Evolutionary conservation across 345 rosid species (phyloP).

Genomic region (Linum tenue): DNA sequence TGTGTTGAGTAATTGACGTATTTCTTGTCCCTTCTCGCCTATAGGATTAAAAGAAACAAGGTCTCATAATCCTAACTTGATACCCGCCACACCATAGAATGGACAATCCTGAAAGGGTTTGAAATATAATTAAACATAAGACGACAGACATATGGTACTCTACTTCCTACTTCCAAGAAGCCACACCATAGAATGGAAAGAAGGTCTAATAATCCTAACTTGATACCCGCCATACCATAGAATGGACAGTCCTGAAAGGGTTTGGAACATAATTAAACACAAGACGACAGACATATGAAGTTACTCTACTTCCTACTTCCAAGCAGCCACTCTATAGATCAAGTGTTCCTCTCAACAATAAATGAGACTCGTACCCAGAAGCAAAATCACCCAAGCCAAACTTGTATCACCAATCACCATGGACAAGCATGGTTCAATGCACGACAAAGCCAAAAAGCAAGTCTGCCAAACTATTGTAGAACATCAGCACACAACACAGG

Average conservation of each 20-base stretch:
- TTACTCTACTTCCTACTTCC: too few relatives aligned
- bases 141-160: background rate
- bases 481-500: background rate
- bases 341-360: too few relatives aligned
- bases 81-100: background rate
- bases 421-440: too few relatives aligned
- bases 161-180: too few relatives aligned
- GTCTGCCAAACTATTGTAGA: background rate
- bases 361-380: too few relatives aligned
- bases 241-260: slow-evolving; percentile 8
- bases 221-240: background rate
- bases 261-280: background rate
- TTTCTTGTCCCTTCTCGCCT: slow-evolving; percentile 12
- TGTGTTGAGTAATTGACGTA: slow-evolving; percentile 14
- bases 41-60: background rate
- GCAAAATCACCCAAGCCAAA: too few relatives aligned
- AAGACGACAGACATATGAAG: background rate
- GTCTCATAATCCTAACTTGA: slow-evolving; percentile 1
- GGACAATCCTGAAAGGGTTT: slow-evolving; percentile 5
- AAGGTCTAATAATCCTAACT: background rate
- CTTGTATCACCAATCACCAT: too few relatives aligned
- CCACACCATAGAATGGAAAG: background rate
- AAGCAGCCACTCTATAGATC: too few relatives aligned
- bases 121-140: background rate
- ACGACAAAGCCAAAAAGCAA: too few relatives aligned